Percentiles rank a stretch among this genome's conserved stretches.
phyloP scores from a whole-genome alignment of 192 early-diverging fungal genomes.

The Dispira parvispora region DNA sequence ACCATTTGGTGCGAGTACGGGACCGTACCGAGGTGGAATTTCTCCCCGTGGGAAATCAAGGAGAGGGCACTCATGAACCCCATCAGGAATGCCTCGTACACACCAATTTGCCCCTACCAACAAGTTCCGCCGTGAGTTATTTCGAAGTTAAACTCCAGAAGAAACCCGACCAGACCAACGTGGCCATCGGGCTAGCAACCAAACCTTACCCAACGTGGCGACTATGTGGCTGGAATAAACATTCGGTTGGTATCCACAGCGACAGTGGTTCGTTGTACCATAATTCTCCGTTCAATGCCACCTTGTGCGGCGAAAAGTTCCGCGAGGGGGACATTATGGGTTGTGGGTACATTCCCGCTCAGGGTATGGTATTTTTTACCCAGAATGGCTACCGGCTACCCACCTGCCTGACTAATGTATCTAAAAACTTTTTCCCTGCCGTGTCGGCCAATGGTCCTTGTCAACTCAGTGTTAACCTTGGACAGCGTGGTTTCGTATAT shows the following conservation, averaged over 20 bases:
- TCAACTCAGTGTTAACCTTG: conserved; percentile 51
- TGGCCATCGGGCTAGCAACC: conserved; percentile 29
- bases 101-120: conserved; percentile 64
- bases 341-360: conserved; percentile 52
- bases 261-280: conserved; percentile 22
- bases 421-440: not conserved
- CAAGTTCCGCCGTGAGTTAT: conserved; percentile 48
- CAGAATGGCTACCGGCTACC: conserved; percentile 50
- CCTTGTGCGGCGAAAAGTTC: conserved; percentile 41
- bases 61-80: not conserved
- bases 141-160: conserved; percentile 22
- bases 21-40: conserved; percentile 10
- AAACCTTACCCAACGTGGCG: conserved; percentile 33
- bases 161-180: conserved; percentile 19
- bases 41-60: conserved; percentile 10
- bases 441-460: conserved; percentile 42
- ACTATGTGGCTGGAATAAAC: conserved; percentile 25
- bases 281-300: conserved; percentile 35
- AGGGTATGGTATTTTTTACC: conserved; percentile 57
- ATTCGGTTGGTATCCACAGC: conserved; percentile 29
- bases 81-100: conserved; percentile 30
- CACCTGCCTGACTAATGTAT: conserved; percentile 15
- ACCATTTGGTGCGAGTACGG: conserved; percentile 42
- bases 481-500: conserved; percentile 66
- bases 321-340: conserved; percentile 60